Percentiles rank a stretch among this genome's conserved stretches.
phyloP scores from a whole-genome alignment of 1,139 yeast species.

The Torulaspora globosa region DNA sequence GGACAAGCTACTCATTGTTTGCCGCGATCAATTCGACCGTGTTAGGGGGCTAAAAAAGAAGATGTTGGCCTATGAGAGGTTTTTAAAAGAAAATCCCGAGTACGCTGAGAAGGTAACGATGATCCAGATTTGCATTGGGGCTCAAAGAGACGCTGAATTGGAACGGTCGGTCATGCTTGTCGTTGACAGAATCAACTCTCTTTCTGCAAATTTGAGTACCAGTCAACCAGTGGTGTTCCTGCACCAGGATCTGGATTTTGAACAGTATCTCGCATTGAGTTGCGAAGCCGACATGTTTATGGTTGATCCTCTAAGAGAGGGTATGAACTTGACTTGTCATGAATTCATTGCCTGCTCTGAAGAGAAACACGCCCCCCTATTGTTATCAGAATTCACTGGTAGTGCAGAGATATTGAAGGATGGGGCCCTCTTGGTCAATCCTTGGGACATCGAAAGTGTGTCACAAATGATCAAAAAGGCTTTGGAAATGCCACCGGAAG shows the following conservation, averaged over 20 bases:
- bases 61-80: conserved; percentile 77
- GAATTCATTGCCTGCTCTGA: conserved; percentile 80
- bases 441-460: conserved; percentile 77
- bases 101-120: conserved; percentile 66
- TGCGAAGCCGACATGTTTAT: conserved; percentile 84
- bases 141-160: conserved; percentile 48
- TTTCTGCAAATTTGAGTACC: conserved; percentile 66
- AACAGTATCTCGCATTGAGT: conserved; percentile 81
- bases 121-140: conserved; percentile 73
- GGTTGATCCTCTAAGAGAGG: conserved; percentile 91
- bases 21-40: conserved; percentile 83
- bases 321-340: conserved; percentile 93
- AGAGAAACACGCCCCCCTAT: conserved; percentile 71
- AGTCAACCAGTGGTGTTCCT: conserved; percentile 82
- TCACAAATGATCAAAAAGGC: conserved; percentile 59
- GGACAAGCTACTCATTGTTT: conserved; percentile 63
- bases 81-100: conserved; percentile 66
- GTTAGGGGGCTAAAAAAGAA: conserved; percentile 88
- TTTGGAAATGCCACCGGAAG: conserved; percentile 57
- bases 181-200: conserved; percentile 79
- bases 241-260: conserved; percentile 83
- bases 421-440: conserved; percentile 79
- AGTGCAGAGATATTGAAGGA: conserved; percentile 72
- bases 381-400: conserved; percentile 91
- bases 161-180: conserved; percentile 72